These are phyloP conservation scores for Diplocarpon rosae DNA, from an alignment of 2,329 filamentous ascomycete genomes.

Conservation along the genomic window DNA sequence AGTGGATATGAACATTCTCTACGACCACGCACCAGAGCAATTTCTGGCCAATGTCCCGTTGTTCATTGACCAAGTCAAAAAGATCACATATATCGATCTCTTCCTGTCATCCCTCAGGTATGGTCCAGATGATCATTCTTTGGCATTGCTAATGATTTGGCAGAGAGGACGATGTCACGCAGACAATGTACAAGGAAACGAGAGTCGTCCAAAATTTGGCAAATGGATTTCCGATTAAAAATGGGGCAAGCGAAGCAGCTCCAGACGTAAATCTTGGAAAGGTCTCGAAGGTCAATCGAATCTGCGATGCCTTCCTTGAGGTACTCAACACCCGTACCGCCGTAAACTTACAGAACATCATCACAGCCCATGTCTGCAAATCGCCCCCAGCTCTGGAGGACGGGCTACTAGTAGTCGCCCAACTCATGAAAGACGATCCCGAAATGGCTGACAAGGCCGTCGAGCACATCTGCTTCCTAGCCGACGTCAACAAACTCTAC, in stretches of 20 bases:
- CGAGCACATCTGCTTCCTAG: constrained; percentile 94
- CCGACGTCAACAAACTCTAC: constrained; percentile 85
- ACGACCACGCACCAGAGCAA: constrained; percentile 81
- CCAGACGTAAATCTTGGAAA: constrained; percentile 13
- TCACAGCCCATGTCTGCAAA: constrained; percentile 93
- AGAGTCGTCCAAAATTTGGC: constrained; percentile 34
- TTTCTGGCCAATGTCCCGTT: constrained; percentile 66
- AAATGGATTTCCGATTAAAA: constrained; percentile 19
- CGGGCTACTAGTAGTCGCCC: constrained; percentile 68
- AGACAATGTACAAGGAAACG: constrained; percentile 90
- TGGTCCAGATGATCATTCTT: constrained; percentile 18
- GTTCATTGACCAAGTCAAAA: constrained; percentile 78
- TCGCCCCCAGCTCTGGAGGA: constrained; percentile 80
- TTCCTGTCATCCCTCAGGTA: constrained; percentile 80
- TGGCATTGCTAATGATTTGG: constrained; percentile 10
- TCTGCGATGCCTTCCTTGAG: constrained; percentile 76
- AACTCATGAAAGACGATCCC: constrained; percentile 55
- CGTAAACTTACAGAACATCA: constrained; percentile 74
- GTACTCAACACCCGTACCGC: constrained; percentile 50
- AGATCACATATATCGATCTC: constrained; percentile 73
- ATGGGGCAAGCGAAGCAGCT: constrained; percentile 12
- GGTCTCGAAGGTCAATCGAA: constrained; percentile 64
- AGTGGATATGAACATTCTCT: constrained; percentile 95
- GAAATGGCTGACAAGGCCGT: constrained; percentile 77
- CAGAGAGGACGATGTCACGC: constrained; percentile 81